These are phyloP conservation scores for Penicillium paneum DNA, from an alignment of 2,329 filamentous ascomycete species.

Conservation along the genomic window DNA sequence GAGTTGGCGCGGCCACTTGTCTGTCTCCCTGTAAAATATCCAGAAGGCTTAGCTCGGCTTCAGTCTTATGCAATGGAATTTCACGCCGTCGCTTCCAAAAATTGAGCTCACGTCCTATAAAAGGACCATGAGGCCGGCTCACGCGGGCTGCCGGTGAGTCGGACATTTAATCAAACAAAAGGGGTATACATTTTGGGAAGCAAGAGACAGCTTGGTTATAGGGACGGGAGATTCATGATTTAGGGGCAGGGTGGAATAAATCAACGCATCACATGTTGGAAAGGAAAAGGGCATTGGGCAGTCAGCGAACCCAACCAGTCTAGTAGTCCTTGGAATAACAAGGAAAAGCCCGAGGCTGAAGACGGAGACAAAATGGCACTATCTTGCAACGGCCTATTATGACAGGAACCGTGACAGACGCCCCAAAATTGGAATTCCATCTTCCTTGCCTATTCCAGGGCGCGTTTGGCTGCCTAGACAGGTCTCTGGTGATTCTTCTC, in stretches of 20 bases:
- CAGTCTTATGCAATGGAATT: conserved; percentile 20
- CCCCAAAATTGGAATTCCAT: neutral
- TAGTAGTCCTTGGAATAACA: neutral
- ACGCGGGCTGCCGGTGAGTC: conserved; percentile 5
- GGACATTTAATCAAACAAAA: conserved; percentile 4
- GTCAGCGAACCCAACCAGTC: conserved; percentile 1
- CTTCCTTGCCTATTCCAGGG: neutral
- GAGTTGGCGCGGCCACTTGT: conserved; percentile 24
- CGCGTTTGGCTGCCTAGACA: conserved; percentile 2
- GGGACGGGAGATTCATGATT: neutral
- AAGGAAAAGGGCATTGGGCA: conserved; percentile 2
- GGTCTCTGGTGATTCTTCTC: neutral
- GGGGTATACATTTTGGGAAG: neutral
- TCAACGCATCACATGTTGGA: conserved; percentile 13
- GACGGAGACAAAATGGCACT: neutral
- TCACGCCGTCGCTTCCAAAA: conserved; percentile 1
- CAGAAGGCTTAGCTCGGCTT: conserved; percentile 38
- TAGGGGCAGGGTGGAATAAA: neutral
- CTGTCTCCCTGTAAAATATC: conserved; percentile 34
- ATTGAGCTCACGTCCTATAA: conserved; percentile 18
- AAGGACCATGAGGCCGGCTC: conserved; percentile 17
- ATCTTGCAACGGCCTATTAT: neutral
- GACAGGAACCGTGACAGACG: neutral
- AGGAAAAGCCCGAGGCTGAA: neutral
- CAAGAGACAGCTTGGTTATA: neutral